A percentile compares a stretch with the other conserved stretches of the same genome.
Conservation (phyloP, 2,329 filamentous ascomycete genomes). For the Coniochaeta ligniaria region DNA sequence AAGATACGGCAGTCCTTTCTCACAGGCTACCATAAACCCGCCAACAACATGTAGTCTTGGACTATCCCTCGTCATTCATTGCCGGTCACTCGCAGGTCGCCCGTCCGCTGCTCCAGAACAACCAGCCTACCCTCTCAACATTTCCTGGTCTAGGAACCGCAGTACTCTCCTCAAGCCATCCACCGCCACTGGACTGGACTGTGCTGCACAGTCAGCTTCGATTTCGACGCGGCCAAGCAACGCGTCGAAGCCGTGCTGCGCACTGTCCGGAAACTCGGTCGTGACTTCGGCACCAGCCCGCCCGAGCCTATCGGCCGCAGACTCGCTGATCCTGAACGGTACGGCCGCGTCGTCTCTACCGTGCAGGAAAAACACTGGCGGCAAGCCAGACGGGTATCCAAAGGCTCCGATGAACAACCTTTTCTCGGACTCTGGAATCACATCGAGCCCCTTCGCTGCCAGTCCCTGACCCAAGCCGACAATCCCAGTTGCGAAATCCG, state of each 20-base stretch:
- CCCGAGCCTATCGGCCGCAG: not conserved
- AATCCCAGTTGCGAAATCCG: too few relatives aligned
- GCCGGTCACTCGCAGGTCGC: too few relatives aligned
- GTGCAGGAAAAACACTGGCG: not conserved
- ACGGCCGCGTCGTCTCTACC: not conserved
- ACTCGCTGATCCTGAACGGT: not conserved
- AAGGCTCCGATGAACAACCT: not conserved
- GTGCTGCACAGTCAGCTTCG: not conserved
- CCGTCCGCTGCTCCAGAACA: not conserved
- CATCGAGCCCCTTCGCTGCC: not conserved
- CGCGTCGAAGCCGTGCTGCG: not conserved
- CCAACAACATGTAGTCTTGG: too few relatives aligned
- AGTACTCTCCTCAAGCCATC: not conserved
- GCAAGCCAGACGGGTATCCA: not conserved
- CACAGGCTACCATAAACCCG: too few relatives aligned
- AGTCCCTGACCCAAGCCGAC: not conserved
- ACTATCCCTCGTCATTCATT: not conserved
- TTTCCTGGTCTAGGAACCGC: not conserved
- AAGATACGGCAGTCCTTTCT: too few relatives aligned
- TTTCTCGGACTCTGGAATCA: not conserved
- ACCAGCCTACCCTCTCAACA: not conserved
- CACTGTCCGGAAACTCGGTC: not conserved
- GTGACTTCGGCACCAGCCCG: not conserved
- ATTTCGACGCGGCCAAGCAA: not conserved
- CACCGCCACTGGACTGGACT: not conserved